Evolutionary conservation across 2,329 filamentous ascomycete species (phyloP), one percentile per base, ranked within the genome.

Genomic region (Sclerotinia sclerotiorum): DNA sequence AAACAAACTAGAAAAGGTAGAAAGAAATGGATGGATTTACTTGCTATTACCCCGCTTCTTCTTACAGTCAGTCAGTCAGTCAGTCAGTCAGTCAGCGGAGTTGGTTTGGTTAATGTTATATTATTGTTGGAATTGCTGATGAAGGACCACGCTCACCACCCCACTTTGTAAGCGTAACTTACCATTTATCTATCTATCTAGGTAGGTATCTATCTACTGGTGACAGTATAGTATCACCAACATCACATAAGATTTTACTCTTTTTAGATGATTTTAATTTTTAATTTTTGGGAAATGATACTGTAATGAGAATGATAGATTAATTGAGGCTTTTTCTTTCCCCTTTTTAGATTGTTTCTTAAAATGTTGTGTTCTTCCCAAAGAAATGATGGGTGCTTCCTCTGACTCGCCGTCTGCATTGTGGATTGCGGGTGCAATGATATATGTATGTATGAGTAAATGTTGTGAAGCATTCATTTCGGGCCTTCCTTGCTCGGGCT

Each of bases 11-110:
- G n/a, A 39, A 60, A 48, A n/a, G 11, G 24, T 10, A 8, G 6
- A 13, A 42, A 42, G 39, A 42, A 42, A 42, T 29, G 11, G 24
- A 15, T 52, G 49, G 49, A 5, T 56, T 56, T 29, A 13, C 54
- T 32, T 29, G 29, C 29, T 29, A n/a, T n/a, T n/a, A 56, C 42
- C 57, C 42, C 39, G n/a, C 54, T 35, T 29, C 39, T 5, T 62
- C 60, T 62, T 62, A 51, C 60, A 27, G 29, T 29, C 60, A 39
- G 60, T 39, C 60, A 62, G 29, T n/a, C n/a, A n/a, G n/a, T n/a
- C n/a, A n/a, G n/a, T n/a, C 60, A 27, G 29, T 29, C 60, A 39
- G 60, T 39, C 60, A 62, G 29, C 60, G 60, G 46, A 24, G 60
- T 51, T 39, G 60, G 29, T 35, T 11, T n/a, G n/a, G n/a, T n/a